Evolutionary conservation across 2,329 filamentous ascomycete species (phyloP).

Genomic region (Fusarium nodosum): DNA sequence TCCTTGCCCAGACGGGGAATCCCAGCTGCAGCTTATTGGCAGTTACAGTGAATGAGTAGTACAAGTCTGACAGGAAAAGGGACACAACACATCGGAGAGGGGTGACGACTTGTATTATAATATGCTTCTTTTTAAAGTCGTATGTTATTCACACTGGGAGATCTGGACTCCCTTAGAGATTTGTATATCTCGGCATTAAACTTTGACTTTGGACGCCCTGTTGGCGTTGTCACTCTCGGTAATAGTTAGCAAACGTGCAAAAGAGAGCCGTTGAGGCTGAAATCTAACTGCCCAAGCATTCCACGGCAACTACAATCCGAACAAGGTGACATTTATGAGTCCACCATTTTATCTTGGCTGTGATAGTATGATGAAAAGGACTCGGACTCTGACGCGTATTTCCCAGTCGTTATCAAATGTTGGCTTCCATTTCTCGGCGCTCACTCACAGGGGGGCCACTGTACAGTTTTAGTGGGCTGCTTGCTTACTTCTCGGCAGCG

Average conservation of each 20-base stretch:
- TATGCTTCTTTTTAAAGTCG: not conserved
- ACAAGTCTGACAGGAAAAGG: not conserved
- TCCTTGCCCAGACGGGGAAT: conserved; percentile 33
- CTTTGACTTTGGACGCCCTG: conserved; percentile 4
- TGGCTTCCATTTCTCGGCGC: not conserved
- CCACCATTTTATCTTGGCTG: conserved; percentile 26
- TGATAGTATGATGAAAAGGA: conserved; percentile 13
- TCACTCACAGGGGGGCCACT: not conserved
- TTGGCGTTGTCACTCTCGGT: conserved; percentile 5
- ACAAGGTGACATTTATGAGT: not conserved
- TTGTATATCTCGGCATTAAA: not conserved
- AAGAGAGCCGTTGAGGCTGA: conserved; percentile 3
- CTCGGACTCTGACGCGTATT: not conserved
- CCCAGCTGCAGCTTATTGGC: not conserved
- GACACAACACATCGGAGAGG: no score
- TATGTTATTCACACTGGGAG: no score
- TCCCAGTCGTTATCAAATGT: not conserved
- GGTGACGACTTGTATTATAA: no score
- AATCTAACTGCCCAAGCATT: conserved; percentile 26
- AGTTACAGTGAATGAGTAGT: not conserved
- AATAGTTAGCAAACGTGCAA: not conserved
- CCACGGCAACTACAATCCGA: conserved; percentile 32
- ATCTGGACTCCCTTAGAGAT: not conserved
- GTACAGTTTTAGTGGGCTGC: conserved; percentile 11
- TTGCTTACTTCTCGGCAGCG: conserved; percentile 7